Base-by-base conservation (phyloP, 176 grass and related monocot genomes). In the Carex cristatella region DNA sequence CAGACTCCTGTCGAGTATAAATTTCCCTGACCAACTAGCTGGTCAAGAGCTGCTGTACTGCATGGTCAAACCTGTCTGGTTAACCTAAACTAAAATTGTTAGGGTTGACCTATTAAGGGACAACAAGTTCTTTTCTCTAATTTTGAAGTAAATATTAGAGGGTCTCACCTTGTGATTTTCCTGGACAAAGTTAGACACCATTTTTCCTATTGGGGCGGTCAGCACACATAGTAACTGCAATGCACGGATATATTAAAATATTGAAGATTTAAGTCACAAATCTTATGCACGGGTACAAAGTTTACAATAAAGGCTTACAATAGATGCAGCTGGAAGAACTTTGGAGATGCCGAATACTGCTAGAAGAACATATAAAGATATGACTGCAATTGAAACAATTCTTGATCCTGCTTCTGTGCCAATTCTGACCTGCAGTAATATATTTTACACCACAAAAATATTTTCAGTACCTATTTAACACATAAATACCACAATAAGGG, bases 191-290 rank as follows among this genome's bases (percentile, higher is more conserved):
- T 92, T 81, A 10, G 87, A 85, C 30, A 98, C 91, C 76, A 85
- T 87, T 62, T 86, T 92, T 23, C 89, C 95, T 10, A 93, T 31
- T 33, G 95, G 92, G 8, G 91, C 51, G 46, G 95, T 98, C 49
- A 94, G 49, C 46, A 85, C 85, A 66, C 85, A 87, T 4, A 94
- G 83, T 15, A 94, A 82, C 92, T 98, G 75, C 76, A 87, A 69
- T 46, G 58, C 7, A 12, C 14, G 32, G 79, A 64, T 48, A 33
- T 79, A 63, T 83, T 57, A 83, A 79, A 4, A 42, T 58, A 62
- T 66, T 48, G 19, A 86, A 64, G 31, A 82, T 55, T 57, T 65
- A 44, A 66, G 71, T 56, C 2, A 67, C 18, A 86, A 12, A 48
- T 15, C 78, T n/a, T 63, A 42, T 79, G 18, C 32, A 84, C 10